phyloP scores from a whole-genome alignment of 75 land plant genomes.

The Selaginella tamariscina region DNA sequence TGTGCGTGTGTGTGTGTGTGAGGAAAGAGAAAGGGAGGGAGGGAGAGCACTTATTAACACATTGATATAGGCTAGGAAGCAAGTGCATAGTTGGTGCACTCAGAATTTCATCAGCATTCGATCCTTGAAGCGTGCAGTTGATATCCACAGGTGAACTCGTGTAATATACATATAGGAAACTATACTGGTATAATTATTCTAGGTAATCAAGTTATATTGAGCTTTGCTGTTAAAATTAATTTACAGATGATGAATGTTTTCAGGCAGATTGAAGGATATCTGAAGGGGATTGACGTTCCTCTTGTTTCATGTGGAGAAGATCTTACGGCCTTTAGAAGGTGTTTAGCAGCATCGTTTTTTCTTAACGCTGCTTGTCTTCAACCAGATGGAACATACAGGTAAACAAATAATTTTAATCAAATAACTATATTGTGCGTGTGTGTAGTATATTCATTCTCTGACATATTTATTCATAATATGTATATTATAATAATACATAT shows the following conservation, averaged over 20 bases:
- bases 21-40: conserved; percentile 16
- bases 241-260: background rate
- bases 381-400: conserved; percentile 87
- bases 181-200: no score
- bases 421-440: no score
- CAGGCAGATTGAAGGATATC: conserved; percentile 74
- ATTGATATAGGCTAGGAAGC: conserved; percentile 27
- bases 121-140: conserved; percentile 67
- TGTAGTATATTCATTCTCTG: background rate
- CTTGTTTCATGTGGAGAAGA: conserved; percentile 76
- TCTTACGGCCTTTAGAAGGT: conserved; percentile 61
- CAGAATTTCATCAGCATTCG: conserved; percentile 74
- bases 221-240: no score
- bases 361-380: conserved; percentile 71
- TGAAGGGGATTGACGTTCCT: conserved; percentile 58
- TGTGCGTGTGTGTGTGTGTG: no score
- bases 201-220: no score
- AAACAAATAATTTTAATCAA: no score
- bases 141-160: conserved; percentile 80
- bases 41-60: conserved; percentile 11
- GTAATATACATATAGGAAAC: no score
- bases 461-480: background rate
- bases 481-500: no score
- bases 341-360: conserved; percentile 86
- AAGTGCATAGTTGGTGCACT: conserved; percentile 69